Percentiles rank a stretch among this genome's conserved stretches.
phyloP scores from a whole-genome alignment of 768 basidiomycete genomes.

The Russula compacta region DNA sequence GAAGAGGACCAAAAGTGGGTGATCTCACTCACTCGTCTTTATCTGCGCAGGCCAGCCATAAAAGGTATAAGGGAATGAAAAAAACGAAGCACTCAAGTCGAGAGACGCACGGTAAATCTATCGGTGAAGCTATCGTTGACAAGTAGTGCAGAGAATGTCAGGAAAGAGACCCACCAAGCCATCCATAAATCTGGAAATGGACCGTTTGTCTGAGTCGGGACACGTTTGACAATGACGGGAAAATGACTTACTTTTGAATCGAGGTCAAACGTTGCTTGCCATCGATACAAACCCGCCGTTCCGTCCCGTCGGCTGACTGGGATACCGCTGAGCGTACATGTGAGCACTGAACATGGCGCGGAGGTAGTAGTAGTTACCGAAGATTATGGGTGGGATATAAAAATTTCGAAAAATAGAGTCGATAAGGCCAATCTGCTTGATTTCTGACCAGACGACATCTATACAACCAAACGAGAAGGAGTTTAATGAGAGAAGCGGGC shows the following conservation, averaged over 20 bases:
- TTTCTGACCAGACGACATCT: conserved; percentile 60
- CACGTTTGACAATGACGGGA: not conserved
- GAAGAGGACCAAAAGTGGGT: no score
- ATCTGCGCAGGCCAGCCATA: conserved; percentile 23
- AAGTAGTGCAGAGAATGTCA: no score
- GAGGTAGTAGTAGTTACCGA: conserved; percentile 35
- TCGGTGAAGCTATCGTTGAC: not conserved
- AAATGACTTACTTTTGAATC: conserved; percentile 39
- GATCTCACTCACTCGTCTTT: conserved; percentile 34
- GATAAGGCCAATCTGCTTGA: conserved; percentile 51
- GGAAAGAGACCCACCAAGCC: conserved; percentile 38
- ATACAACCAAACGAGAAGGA: not conserved
- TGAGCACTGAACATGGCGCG: not conserved
- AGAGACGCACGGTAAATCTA: conserved; percentile 11
- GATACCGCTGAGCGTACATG: conserved; percentile 32
- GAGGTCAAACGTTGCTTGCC: conserved; percentile 70
- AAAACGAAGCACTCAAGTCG: not conserved
- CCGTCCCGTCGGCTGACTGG: conserved; percentile 32
- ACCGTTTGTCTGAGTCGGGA: not conserved
- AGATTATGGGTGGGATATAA: conserved; percentile 59
- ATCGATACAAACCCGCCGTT: conserved; percentile 50
- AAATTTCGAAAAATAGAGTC: conserved; percentile 58
- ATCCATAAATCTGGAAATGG: conserved; percentile 39
- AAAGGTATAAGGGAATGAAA: not conserved
- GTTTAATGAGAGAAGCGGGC: not conserved